Conservation (phyloP, 768 basidiomycete genomes). For the Hericium rajendrae region DNA sequence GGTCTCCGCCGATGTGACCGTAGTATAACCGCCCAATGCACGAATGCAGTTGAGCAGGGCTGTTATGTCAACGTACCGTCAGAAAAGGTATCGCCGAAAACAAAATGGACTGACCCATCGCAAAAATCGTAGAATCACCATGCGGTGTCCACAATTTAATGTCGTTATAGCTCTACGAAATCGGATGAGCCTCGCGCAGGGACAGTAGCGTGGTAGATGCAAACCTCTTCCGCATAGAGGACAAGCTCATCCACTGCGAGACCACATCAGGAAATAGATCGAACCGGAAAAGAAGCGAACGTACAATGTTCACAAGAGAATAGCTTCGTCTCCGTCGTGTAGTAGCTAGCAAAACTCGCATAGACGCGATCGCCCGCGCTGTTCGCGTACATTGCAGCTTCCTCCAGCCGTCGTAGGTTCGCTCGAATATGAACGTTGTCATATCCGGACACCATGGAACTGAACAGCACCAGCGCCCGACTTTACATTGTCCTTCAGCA, state of each 20-base stretch:
- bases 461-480: constrained; percentile 52
- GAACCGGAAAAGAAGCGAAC: constrained; percentile 15
- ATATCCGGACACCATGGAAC: constrained; percentile 55
- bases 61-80: constrained; percentile 13
- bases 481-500: constrained; percentile 21
- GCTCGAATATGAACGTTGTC: constrained; percentile 56
- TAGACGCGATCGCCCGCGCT: constrained; percentile 62
- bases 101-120: constrained; percentile 32
- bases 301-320: constrained; percentile 55
- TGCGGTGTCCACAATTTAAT: constrained; percentile 41
- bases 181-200: not conserved
- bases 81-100: not conserved
- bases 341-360: constrained; percentile 49
- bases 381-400: constrained; percentile 54
- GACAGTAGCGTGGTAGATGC: constrained; percentile 1
- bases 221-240: constrained; percentile 51
- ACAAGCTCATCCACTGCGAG: constrained; percentile 47
- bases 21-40: constrained; percentile 53
- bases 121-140: constrained; percentile 42
- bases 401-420: constrained; percentile 50
- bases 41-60: constrained; percentile 56
- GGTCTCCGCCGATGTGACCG: constrained; percentile 36
- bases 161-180: constrained; percentile 43
- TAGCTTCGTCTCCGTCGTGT: constrained; percentile 41
- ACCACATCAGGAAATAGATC: not conserved